Conservation (phyloP, 2,329 filamentous ascomycete genomes). For the Metarhizium sp. region DNA sequence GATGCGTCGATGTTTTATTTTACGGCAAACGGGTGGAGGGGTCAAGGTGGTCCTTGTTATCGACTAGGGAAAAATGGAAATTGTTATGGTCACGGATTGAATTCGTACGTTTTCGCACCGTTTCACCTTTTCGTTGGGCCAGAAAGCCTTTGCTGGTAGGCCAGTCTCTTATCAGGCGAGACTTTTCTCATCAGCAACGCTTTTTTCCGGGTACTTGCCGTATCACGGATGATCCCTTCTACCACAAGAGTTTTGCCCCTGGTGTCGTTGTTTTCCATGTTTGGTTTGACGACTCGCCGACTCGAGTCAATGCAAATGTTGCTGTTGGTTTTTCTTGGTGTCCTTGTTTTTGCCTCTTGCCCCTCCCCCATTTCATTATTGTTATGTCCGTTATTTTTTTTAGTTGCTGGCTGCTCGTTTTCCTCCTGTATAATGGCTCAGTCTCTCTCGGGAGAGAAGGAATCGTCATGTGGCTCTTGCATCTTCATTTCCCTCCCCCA, state of each 20-base stretch:
- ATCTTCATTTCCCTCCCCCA: background rate
- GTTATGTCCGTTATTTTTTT: conserved; percentile 3
- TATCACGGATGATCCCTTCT: conserved; percentile 1
- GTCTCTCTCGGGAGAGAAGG: conserved; percentile 7
- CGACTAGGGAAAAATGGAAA: conserved; percentile 8
- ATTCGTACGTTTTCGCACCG: conserved; percentile 5
- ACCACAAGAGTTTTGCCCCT: background rate
- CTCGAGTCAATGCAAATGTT: conserved; percentile 21
- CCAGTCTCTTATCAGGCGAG: background rate
- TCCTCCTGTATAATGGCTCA: conserved; percentile 4
- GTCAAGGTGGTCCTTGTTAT: conserved; percentile 7
- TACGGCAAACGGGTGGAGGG: conserved; percentile 21
- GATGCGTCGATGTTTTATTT: conserved; percentile 21
- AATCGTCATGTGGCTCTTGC: conserved; percentile 1
- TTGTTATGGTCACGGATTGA: conserved; percentile 6
- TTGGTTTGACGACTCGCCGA: conserved; percentile 10
- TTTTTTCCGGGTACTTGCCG: background rate
- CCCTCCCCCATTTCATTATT: conserved; percentile 7
- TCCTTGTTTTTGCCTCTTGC: conserved; percentile 7
- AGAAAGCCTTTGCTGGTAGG: conserved; percentile 1
- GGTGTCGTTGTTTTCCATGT: background rate
- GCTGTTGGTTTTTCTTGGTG: conserved; percentile 9
- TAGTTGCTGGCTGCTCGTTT: conserved; percentile 2
- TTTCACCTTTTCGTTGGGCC: conserved; percentile 3
- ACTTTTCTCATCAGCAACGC: background rate